phyloP scores from a whole-genome alignment of 2,329 filamentous ascomycete genomes.

The Penicillium digitatum region DNA sequence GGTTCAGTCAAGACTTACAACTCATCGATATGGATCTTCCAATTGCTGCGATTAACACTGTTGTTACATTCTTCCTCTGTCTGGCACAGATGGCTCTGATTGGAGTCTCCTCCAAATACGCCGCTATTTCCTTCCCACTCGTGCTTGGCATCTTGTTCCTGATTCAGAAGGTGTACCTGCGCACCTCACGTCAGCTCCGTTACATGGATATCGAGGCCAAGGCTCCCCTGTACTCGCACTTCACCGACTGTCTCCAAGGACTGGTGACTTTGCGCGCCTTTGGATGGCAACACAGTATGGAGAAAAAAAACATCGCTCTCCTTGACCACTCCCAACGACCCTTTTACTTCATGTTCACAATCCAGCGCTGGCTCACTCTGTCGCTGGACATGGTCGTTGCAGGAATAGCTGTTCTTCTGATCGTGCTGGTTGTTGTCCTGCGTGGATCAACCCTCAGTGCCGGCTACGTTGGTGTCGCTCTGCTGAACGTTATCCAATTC shows the following conservation, averaged over 20 bases:
- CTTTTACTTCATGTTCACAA: conserved; percentile 54
- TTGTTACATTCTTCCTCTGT: conserved; percentile 34
- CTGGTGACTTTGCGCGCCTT: conserved; percentile 56
- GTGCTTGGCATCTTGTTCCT: conserved; percentile 47
- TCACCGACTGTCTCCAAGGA: conserved; percentile 55
- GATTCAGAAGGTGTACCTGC: conserved; percentile 57
- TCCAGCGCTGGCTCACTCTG: conserved; percentile 57
- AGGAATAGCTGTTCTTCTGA: conserved; percentile 47
- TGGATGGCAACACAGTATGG: conserved; percentile 48
- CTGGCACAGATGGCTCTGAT: conserved; percentile 51
- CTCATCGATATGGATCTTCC: conserved; percentile 46
- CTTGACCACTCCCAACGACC: conserved; percentile 55
- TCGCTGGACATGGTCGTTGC: conserved; percentile 51
- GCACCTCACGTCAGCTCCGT: conserved; percentile 58
- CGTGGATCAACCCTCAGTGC: conserved; percentile 42
- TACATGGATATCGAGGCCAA: conserved; percentile 61
- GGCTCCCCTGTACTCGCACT: conserved; percentile 56
- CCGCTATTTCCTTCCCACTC: conserved; percentile 51
- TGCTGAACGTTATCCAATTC: conserved; percentile 54
- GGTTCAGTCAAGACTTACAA: conserved; percentile 46
- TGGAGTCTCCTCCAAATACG: conserved; percentile 45
- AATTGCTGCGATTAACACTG: conserved; percentile 39
- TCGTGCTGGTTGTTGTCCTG: conserved; percentile 48
- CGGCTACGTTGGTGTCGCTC: conserved; percentile 51
- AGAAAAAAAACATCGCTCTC: conserved; percentile 45